These are phyloP conservation scores for Daldinia eschscholtzii DNA, from an alignment of 2,329 filamentous ascomycete species.

Conservation along the genomic window DNA sequence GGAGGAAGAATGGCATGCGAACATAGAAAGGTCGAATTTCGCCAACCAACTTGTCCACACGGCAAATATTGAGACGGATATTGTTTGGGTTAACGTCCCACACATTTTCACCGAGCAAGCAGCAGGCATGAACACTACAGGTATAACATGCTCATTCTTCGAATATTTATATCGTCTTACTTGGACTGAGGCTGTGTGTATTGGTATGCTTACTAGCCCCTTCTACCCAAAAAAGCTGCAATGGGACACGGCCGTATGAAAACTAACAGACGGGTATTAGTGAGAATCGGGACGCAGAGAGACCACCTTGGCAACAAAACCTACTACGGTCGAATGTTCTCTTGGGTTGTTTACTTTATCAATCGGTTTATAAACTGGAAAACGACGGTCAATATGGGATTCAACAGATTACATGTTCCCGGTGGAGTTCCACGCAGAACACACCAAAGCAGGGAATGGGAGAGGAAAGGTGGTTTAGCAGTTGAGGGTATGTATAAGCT, in stretches of 20 bases:
- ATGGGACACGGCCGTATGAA: background rate
- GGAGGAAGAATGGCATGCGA: no score
- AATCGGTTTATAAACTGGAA: background rate
- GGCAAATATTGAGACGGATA: no score
- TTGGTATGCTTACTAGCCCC: background rate
- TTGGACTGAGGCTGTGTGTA: background rate
- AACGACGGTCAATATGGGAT: background rate
- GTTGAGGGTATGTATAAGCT: background rate
- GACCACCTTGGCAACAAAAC: background rate
- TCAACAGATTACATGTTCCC: background rate
- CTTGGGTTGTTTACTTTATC: background rate
- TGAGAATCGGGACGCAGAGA: background rate
- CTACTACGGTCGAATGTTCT: background rate
- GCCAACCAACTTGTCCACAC: no score
- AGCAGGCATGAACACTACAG: no score
- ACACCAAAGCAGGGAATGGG: background rate
- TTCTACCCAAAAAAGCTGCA: no score
- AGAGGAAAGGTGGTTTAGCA: background rate
- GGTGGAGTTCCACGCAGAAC: no score
- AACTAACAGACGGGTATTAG: background rate
- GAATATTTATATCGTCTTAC: background rate
- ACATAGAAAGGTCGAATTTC: no score
- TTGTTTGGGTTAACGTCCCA: no score
- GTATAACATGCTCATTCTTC: background rate
- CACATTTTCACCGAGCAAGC: no score